Percentiles rank a stretch among this genome's conserved stretches.
Evolutionary conservation across 768 basidiomycete species (phyloP).

Genomic region (Pholiota microspora): DNA sequence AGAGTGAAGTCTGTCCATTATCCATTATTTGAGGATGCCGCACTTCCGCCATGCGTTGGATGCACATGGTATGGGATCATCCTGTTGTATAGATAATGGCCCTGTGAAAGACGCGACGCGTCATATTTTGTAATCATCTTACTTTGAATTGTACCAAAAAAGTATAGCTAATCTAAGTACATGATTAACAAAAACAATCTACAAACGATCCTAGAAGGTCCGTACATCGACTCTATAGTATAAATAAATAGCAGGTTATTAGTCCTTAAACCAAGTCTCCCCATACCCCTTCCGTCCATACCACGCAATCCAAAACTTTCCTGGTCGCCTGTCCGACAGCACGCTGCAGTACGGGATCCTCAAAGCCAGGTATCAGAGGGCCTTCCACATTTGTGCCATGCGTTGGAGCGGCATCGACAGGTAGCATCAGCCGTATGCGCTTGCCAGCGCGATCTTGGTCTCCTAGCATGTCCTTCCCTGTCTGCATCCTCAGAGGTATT

Average conservation of each 20-base stretch:
- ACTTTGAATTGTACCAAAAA: no score
- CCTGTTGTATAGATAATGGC: neutral
- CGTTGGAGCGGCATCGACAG: constrained; percentile 1
- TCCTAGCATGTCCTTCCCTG: constrained; percentile 26
- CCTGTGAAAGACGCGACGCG: neutral
- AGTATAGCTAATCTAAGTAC: no score
- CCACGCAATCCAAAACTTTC: constrained; percentile 39
- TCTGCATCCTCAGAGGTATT: constrained; percentile 34
- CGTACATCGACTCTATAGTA: neutral
- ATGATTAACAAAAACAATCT: no score
- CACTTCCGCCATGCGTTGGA: neutral
- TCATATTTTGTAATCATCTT: neutral
- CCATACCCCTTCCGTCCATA: constrained; percentile 61
- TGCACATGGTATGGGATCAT: neutral
- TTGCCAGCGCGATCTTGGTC: constrained; percentile 16
- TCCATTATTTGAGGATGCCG: neutral
- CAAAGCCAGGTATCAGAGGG: constrained; percentile 57
- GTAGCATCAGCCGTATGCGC: constrained; percentile 17
- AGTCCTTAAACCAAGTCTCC: constrained; percentile 32
- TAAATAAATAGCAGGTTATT: neutral
- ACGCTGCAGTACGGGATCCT: constrained; percentile 53
- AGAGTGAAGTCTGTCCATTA: neutral
- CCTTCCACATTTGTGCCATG: constrained; percentile 1
- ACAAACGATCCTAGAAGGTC: neutral
- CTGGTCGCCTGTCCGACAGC: constrained; percentile 40